Evolutionary conservation across 495 filamentous ascomycete genomes (phyloP).

Genomic region (Aspergillus biplanus): DNA sequence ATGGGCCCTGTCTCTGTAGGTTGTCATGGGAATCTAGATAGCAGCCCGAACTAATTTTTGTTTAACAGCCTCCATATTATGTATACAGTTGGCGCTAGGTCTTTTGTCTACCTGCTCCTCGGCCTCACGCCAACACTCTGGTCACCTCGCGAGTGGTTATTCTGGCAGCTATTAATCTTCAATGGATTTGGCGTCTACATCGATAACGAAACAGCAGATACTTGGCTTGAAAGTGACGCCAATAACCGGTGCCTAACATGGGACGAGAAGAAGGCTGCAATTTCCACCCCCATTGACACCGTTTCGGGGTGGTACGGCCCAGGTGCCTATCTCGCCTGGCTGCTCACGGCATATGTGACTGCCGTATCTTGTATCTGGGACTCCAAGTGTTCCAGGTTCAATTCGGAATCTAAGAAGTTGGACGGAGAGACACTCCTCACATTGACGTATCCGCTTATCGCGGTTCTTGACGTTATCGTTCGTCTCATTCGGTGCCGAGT

Average conservation of each 20-base stretch:
- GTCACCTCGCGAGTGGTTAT: constrained; percentile 2
- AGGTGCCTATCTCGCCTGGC: constrained; percentile 12
- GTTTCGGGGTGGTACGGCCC: constrained; percentile 13
- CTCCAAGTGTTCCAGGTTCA: background rate
- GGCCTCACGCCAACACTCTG: constrained; percentile 11
- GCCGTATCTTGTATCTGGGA: constrained; percentile 5
- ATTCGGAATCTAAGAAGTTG: background rate
- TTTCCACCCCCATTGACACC: background rate
- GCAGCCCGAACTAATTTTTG: background rate
- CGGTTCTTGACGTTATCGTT: background rate
- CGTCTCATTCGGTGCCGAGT: background rate
- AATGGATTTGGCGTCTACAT: background rate
- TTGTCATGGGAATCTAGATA: background rate
- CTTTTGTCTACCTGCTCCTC: background rate
- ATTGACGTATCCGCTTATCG: background rate
- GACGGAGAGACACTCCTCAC: constrained; percentile 6
- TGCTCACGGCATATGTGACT: constrained; percentile 6
- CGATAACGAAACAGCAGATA: background rate
- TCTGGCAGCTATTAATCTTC: background rate
- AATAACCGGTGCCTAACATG: constrained; percentile 2
- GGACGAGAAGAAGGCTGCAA: constrained; percentile 4
- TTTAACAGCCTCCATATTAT: background rate
- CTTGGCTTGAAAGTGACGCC: background rate
- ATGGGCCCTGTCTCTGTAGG: background rate
- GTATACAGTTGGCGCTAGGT: background rate